phyloP scores from a whole-genome alignment of 768 basidiomycete species.

The Panus rudis region DNA sequence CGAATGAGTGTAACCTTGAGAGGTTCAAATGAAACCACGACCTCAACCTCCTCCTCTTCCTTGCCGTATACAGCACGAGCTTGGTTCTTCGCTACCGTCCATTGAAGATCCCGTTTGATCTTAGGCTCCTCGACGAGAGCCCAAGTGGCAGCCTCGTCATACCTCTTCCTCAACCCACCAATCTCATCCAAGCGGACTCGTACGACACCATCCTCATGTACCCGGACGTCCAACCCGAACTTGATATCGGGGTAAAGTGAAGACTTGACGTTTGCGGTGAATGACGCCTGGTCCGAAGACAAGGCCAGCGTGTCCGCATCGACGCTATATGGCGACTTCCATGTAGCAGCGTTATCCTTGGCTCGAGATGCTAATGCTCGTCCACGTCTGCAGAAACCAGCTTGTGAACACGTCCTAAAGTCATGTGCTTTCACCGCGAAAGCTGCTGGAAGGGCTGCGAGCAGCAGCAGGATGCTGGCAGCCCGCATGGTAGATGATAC shows the following conservation, averaged over 20 bases:
- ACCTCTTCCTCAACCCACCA: slow-evolving; percentile 69
- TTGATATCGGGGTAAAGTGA: slow-evolving; percentile 77
- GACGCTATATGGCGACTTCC: slow-evolving; percentile 86
- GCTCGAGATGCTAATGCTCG: slow-evolving; percentile 78
- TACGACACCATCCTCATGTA: slow-evolving; percentile 84
- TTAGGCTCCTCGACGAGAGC: slow-evolving; percentile 70
- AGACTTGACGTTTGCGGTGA: slow-evolving; percentile 74
- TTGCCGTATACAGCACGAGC: slow-evolving; percentile 59
- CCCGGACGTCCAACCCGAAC: slow-evolving; percentile 75
- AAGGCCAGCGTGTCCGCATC: slow-evolving; percentile 48
- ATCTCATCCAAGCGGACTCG: slow-evolving; percentile 93
- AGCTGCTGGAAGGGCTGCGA: slow-evolving; percentile 26
- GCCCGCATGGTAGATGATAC: slow-evolving; percentile 13
- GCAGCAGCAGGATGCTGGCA: slow-evolving; percentile 22
- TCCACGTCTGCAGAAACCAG: slow-evolving; percentile 91
- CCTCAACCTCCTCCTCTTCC: slow-evolving; percentile 48
- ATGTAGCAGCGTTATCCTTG: slow-evolving; percentile 44
- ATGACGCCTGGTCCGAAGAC: slow-evolving; percentile 46
- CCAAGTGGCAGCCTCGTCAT: slow-evolving; percentile 91
- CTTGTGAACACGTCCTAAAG: slow-evolving; percentile 93
- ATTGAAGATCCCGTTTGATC: slow-evolving; percentile 51
- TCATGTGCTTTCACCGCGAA: slow-evolving; percentile 71
- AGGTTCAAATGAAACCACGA: slow-evolving; percentile 69
- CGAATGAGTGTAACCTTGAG: slow-evolving; percentile 67
- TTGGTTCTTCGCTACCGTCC: slow-evolving; percentile 60